These are phyloP conservation scores for Coemansia sp. DNA, from an alignment of 192 early-diverging fungal genomes.

Conservation along the genomic window DNA sequence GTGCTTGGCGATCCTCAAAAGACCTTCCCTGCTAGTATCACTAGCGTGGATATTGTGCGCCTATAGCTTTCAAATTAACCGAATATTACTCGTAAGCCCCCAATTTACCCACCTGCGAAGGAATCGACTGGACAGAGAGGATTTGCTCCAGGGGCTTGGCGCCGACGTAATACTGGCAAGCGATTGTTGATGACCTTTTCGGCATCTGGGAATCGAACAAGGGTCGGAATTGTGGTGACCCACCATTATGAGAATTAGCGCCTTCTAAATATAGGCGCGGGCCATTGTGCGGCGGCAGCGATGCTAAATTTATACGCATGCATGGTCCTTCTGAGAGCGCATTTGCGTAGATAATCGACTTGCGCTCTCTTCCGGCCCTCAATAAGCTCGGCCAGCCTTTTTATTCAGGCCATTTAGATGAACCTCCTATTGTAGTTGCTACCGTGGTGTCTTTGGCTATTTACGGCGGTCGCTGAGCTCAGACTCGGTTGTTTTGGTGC, in stretches of 20 bases:
- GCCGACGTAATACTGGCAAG: neutral
- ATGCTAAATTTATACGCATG: neutral
- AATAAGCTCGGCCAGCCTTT: neutral
- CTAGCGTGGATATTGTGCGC: conserved; percentile 45
- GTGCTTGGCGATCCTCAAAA: conserved; percentile 21
- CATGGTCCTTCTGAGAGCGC: neutral
- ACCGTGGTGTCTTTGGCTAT: neutral
- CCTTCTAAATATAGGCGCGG: conserved; percentile 2
- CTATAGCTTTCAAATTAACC: conserved; percentile 16
- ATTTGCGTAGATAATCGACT: neutral
- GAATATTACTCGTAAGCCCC: neutral
- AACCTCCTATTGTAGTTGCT: neutral
- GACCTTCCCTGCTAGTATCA: conserved; percentile 31
- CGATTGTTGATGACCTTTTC: neutral
- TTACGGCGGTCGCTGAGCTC: neutral
- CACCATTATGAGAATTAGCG: neutral
- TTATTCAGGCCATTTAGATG: neutral
- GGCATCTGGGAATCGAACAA: neutral
- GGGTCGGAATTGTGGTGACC: neutral
- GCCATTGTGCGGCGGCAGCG: conserved; percentile 3
- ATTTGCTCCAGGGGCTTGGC: neutral
- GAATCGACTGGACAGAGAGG: neutral
- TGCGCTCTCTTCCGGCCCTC: neutral
- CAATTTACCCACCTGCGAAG: neutral
- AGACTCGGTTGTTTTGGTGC: neutral